Base-by-base conservation (phyloP, 805 yeast species). In the Clavispora fructus region DNA sequence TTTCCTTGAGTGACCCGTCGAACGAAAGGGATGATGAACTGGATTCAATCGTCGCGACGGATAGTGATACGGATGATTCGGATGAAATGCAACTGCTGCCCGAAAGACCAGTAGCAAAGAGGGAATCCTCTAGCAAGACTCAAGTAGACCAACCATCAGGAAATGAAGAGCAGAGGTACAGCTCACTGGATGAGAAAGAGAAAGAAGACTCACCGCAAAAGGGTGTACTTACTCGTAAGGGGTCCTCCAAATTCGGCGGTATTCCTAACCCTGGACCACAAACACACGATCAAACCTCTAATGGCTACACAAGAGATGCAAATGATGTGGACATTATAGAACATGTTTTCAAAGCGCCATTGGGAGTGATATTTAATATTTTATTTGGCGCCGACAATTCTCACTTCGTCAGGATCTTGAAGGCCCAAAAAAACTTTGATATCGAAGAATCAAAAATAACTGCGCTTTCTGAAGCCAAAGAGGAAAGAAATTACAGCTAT, bases 301-400 rank as follows among this genome's bases (percentile, higher is more conserved):
- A 75, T 39, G 73, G 70, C 1, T 65, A 67, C 39, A 72, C 74
- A 16, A 44, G 49, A 16, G 55, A 56, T 2, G 69, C 76, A 11
- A 89, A 82, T 53, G 77, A 69, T 39, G 61, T 78, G 5, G 69
- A 85, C 30, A 67, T 80, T 6, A 67, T 69, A 23, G 77, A 77
- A 33, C 78, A 75, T 23, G 68, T 65, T 1, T 66, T 86, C 32
- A 65, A 73, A 13, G 91, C 87, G 1, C 94, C 98, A 1, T 68
- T 92, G 4, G 97, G 97, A 0, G 72, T 84, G 0, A 76, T 89
- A 0, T 88, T 74, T 57, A 79, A 78, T 45, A 56, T 91, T 8
- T 54, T 90, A 41, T 92, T 85, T 65, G 95, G 96, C 25, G 68
- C 73, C 6, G 58, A 59, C 17, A 75, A 79, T 41, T 75, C 63